Percentiles rank a stretch among this genome's conserved stretches.
These are phyloP conservation scores for Phytophthora kernoviae DNA, from an alignment of 352 stramenopile genomes.

Conservation along the genomic window DNA sequence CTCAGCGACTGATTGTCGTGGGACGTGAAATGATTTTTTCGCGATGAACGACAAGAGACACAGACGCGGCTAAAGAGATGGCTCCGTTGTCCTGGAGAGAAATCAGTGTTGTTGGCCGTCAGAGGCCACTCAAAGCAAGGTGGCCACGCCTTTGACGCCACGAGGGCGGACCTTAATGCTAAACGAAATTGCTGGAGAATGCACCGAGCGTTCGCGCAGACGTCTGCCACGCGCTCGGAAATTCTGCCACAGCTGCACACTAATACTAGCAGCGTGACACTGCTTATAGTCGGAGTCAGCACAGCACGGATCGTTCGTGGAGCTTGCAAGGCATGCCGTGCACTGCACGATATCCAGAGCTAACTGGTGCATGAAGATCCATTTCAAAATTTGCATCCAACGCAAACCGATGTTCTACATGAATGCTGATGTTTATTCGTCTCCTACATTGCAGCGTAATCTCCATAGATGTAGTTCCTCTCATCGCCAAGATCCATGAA, in stretches of 20 bases:
- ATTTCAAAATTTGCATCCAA: not conserved
- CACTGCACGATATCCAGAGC: not conserved
- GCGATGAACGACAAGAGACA: not conserved
- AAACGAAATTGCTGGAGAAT: slow-evolving; percentile 30
- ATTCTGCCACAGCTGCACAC: too few relatives aligned
- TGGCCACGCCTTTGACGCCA: not conserved
- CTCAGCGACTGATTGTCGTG: too few relatives aligned
- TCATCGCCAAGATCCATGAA: slow-evolving; percentile 53
- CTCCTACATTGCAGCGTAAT: slow-evolving; percentile 56
- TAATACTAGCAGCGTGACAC: not conserved
- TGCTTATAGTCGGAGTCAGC: not conserved
- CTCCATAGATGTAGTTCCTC: slow-evolving; percentile 30
- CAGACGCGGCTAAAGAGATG: not conserved
- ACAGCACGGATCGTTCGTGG: not conserved
- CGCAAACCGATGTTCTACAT: not conserved
- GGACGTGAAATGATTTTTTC: not conserved
- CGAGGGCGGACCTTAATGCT: slow-evolving; percentile 21
- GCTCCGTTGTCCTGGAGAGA: slow-evolving; percentile 20
- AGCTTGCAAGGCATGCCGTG: not conserved
- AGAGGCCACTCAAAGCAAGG: not conserved
- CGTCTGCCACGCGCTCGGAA: slow-evolving; percentile 10
- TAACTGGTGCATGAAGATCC: not conserved
- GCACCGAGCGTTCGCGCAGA: slow-evolving; percentile 18
- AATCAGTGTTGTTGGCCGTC: slow-evolving; percentile 16
- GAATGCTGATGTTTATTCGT: slow-evolving; percentile 1